A percentile compares a stretch with the other conserved stretches of the same genome.
Conservation (phyloP, 371 early-diverging fungal species). For the Massospora cicadina region DNA sequence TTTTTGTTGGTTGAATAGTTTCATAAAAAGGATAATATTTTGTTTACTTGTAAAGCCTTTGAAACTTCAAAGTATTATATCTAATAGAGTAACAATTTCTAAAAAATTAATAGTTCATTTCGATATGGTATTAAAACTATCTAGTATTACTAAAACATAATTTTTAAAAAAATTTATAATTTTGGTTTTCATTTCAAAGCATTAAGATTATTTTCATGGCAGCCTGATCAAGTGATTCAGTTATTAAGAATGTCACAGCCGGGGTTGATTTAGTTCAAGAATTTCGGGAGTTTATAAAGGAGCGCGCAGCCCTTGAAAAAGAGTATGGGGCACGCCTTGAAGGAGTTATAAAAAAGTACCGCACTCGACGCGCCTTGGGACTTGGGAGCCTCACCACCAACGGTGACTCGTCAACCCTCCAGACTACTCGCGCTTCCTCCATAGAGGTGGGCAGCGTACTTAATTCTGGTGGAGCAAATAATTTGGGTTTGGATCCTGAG, state of each 20-base stretch:
- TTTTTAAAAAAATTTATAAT: neutral
- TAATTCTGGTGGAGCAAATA: neutral
- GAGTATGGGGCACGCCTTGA: conserved; percentile 63
- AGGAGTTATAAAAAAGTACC: conserved; percentile 37
- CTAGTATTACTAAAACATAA: neutral
- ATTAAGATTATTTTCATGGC: neutral
- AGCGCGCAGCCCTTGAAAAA: conserved; percentile 46
- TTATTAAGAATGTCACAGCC: conserved; percentile 32
- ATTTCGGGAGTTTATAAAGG: conserved; percentile 54
- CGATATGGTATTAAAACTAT: no score
- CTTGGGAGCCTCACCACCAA: neutral
- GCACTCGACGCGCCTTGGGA: neutral
- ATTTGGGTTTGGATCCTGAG: conserved; percentile 11
- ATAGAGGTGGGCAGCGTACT: neutral
- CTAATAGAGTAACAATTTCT: neutral
- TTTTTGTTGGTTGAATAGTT: no score
- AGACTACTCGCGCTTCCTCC: neutral
- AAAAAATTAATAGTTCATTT: no score
- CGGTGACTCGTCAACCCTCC: neutral
- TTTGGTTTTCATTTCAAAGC: neutral
- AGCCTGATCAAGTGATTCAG: conserved; percentile 32
- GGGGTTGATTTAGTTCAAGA: conserved; percentile 42
- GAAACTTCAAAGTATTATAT: neutral
- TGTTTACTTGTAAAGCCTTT: no score
- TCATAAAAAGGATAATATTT: no score